These are phyloP conservation scores for Plasmopara muralis DNA, from an alignment of 352 stramenopile genomes.

Conservation along the genomic window DNA sequence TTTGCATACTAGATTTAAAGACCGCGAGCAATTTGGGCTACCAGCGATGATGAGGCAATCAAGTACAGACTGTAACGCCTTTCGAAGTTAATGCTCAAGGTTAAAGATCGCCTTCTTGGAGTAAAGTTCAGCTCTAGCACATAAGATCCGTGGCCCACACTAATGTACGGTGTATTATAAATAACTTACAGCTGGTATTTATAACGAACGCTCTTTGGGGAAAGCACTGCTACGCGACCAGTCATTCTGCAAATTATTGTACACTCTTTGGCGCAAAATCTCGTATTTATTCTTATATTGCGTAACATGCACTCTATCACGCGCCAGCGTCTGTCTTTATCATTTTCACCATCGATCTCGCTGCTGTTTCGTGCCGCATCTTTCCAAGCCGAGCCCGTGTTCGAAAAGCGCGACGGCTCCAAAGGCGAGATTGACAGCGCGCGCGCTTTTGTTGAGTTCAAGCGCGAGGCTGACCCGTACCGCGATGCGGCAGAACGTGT, in stretches of 20 bases:
- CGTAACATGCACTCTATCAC: conserved; percentile 21
- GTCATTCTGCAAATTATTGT: conserved; percentile 26
- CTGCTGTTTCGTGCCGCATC: conserved; percentile 20
- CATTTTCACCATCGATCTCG: conserved; percentile 1
- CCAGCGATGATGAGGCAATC: too few species aligned
- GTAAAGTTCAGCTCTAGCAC: too few species aligned
- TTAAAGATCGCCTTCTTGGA: too few species aligned
- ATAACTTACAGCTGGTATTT: too few species aligned
- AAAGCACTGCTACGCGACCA: too few species aligned
- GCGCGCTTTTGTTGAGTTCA: conserved; percentile 79
- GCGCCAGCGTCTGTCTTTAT: conserved; percentile 15
- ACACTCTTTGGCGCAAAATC: conserved; percentile 13
- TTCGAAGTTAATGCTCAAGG: too few species aligned
- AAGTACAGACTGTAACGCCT: too few species aligned
- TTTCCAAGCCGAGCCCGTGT: conserved; percentile 25
- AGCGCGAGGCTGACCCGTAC: conserved; percentile 89
- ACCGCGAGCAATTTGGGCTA: too few species aligned
- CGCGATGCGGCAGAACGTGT: conserved; percentile 88
- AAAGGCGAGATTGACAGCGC: conserved; percentile 62
- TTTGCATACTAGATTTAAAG: too few species aligned
- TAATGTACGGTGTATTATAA: too few species aligned
- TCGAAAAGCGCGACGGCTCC: conserved; percentile 59
- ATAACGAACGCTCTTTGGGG: too few species aligned
- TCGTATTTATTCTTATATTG: not conserved
- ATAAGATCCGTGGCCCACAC: too few species aligned